Evolutionary conservation across 106 monocot species (phyloP), one percentile per base, ranked within the genome.

Genomic region (Dioscorea zingiberensis): DNA sequence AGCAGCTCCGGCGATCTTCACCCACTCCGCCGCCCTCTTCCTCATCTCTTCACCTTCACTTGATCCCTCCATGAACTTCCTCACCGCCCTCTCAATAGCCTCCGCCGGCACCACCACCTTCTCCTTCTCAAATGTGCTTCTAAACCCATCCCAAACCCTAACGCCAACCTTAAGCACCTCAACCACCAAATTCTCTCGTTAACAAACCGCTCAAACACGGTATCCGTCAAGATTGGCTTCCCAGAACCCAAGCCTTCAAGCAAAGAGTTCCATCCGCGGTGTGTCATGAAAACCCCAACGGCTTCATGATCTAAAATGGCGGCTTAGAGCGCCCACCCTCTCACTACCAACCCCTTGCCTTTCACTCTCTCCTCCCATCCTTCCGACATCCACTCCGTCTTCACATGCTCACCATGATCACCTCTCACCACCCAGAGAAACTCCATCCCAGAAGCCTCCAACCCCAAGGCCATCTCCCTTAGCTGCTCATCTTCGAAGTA

Each of bases 221-320:
- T 14, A 59, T 59, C 70, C 4, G 70, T 70, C 23, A 60, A 14
- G 47, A 70, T 27, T 15, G 70, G 70, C 58, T 47, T 48, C 25
- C 70, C 70, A 21, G 45, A 44, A 46, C 47, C 16, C 21, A 60
- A 7, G 17, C 46, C 38, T 25, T 70, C 70, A 59, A 59, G 4
- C 59, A 55, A 0, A n/a, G 70, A 70, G 70, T 70, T 70, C 59
- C 70, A 70, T 6, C 70, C 59, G 47, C 70, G 59, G 27, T 70
- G 70, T 22, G 56, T 70, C 18, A 60, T 12, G 47, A 70, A 70
- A 10, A 13, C 44, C 14, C 59, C 59, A 6, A 70, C 55, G 6
- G 44, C 24, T 9, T 21, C 44, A 59, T 70, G 70, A 2, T 2
- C 23, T 5, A 70, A 48, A 7, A 70, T 60, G 59, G 24, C 59